Base-by-base conservation (phyloP, 345 rosid genomes). In the Aegle marmelos region DNA sequence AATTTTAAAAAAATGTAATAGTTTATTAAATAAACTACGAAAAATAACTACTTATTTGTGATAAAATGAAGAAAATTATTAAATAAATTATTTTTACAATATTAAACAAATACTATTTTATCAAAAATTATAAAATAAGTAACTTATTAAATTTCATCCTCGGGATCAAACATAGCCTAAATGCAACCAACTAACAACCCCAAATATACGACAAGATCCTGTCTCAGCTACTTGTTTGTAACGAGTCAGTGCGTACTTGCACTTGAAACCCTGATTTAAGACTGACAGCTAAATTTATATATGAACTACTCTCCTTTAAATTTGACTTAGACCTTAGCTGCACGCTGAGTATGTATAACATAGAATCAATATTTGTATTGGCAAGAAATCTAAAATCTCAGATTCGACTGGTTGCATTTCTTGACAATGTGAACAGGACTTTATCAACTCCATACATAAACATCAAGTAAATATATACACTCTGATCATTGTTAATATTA, bases 381-480 rank as follows among this genome's bases (percentile, higher is more conserved):
- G 24, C 19, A 70, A 33, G 14, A 73, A 39, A 73, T 24, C 76
- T 16, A 39, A 58, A 6, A 45, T 1, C 68, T 19, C 41, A 4
- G 36, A 39, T 61, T 74, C 76, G 41, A 39, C 58, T 21, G 9
- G 36, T 59, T 74, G 58, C 76, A 24, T 60, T 73, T 60, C 36
- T 24, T 39, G 27, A 59, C 21, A 60, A n/a, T n/a, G 41, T 33
- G 30, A 22, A 58, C 63, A 30, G 5, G 50, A 45, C 5, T 45
- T 4, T 45, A 45, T 45, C 50, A 45, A 45, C 3, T 45, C 50
- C 50, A 45, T 45, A 13, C 17, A 34, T 54, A 33, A 67, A 53
- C 24, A 33, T 67, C 67, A 36, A 56, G 68, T 14, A 16, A 19
- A 27, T 61, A 27, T 67, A 24, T 67, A 53, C 79, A 67, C 56